phyloP scores from a whole-genome alignment of 116 monocot genomes.

The Dioscorea cayenensis region DNA sequence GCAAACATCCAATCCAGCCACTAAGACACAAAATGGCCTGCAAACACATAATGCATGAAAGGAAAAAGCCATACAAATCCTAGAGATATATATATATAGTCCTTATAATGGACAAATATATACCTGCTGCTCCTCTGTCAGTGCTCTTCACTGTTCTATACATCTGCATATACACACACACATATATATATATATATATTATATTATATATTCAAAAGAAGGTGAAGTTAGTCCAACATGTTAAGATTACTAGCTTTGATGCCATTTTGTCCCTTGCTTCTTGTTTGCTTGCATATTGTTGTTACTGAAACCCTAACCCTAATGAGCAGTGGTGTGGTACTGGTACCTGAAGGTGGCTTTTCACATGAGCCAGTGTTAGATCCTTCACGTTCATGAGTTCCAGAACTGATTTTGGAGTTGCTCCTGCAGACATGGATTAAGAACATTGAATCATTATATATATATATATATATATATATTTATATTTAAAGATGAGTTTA shows the following conservation, averaged over 20 bases:
- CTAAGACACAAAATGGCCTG: constrained; percentile 11
- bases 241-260: constrained; percentile 12
- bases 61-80: not conserved
- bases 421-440: constrained; percentile 34
- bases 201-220: not conserved
- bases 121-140: constrained; percentile 44
- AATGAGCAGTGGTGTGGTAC: not conserved
- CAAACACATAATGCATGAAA: constrained; percentile 1
- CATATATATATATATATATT: not conserved
- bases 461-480: too few relatives aligned
- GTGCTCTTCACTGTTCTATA: constrained; percentile 86
- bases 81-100: too few relatives aligned
- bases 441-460: not conserved
- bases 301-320: constrained; percentile 18
- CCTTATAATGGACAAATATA: not conserved
- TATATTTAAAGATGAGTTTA: not conserved
- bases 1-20: constrained; percentile 6
- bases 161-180: constrained; percentile 44
- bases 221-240: constrained; percentile 11
- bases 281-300: constrained; percentile 5
- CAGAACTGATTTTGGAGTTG: constrained; percentile 89
- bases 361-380: constrained; percentile 90
- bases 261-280: constrained; percentile 24
- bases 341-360: constrained; percentile 87
- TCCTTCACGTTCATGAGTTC: constrained; percentile 98